Percentiles rank a stretch among this genome's conserved stretches.
Evolutionary conservation across 2,329 filamentous ascomycete species (phyloP).

Genomic region (Colletotrichum karsti): DNA sequence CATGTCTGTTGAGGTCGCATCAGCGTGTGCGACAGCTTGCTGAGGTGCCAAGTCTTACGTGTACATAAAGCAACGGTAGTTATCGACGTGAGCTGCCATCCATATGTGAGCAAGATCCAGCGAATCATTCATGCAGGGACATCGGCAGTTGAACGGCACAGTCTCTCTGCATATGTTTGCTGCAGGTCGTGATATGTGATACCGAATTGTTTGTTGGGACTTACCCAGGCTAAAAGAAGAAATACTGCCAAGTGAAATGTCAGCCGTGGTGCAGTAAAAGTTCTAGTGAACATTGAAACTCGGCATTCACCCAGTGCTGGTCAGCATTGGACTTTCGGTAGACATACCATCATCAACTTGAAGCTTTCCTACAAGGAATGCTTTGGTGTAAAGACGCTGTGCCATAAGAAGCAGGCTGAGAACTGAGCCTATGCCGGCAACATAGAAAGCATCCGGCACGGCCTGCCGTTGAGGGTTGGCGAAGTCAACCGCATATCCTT

Average conservation of each 20-base stretch:
- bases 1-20: conserved; percentile 32
- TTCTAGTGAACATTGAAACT: too few relatives aligned
- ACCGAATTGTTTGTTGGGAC: background rate
- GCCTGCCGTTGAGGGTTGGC: conserved; percentile 38
- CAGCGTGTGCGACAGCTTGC: background rate
- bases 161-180: background rate
- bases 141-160: background rate
- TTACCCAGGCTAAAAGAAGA: conserved; percentile 3
- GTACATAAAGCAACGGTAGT: conserved; percentile 3
- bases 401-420: conserved; percentile 35
- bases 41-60: background rate
- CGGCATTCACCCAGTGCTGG: too few relatives aligned
- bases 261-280: too few relatives aligned
- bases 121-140: background rate
- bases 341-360: conserved; percentile 31
- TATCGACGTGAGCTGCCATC: conserved; percentile 11
- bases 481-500: conserved; percentile 43
- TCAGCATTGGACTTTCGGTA: too few relatives aligned
- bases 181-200: background rate
- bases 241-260: background rate
- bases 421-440: conserved; percentile 36
- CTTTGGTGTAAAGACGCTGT: conserved; percentile 38
- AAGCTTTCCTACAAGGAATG: conserved; percentile 23
- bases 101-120: background rate
- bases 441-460: conserved; percentile 32